Conservation (phyloP, 2,329 filamentous ascomycete species). For the Colletotrichum lentis region DNA sequence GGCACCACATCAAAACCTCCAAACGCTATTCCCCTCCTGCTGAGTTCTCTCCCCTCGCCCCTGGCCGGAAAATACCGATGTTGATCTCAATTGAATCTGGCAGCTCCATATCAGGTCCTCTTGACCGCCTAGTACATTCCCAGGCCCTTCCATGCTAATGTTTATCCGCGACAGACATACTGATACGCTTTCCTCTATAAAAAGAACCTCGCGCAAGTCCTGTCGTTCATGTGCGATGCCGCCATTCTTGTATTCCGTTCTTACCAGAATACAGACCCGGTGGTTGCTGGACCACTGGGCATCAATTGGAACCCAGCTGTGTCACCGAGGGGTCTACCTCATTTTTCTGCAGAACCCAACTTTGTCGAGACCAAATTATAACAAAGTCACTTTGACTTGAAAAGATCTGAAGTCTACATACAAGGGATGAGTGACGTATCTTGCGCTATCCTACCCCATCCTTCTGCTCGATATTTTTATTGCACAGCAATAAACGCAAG, state of each 20-base stretch:
- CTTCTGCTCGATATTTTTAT: background rate
- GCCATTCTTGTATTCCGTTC: background rate
- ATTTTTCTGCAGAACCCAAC: background rate
- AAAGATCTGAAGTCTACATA: background rate
- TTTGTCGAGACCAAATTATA: too few species aligned
- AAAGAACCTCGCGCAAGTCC: background rate
- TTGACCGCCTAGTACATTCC: background rate
- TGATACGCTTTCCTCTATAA: background rate
- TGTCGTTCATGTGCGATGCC: slow-evolving; percentile 21
- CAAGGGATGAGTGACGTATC: slow-evolving; percentile 1
- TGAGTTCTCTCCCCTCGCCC: background rate
- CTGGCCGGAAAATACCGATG: background rate
- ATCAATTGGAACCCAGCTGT: background rate
- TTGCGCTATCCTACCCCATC: background rate
- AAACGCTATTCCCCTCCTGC: background rate
- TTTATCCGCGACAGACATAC: background rate
- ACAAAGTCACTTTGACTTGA: background rate
- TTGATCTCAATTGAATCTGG: background rate
- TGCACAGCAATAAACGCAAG: background rate
- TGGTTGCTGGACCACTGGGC: background rate
- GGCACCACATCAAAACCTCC: background rate
- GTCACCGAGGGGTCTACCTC: background rate
- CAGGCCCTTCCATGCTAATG: slow-evolving; percentile 1
- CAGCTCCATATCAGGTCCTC: background rate
- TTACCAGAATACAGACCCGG: background rate